Conservation (phyloP, 768 basidiomycete genomes). For the Cubamyces lactineus region DNA sequence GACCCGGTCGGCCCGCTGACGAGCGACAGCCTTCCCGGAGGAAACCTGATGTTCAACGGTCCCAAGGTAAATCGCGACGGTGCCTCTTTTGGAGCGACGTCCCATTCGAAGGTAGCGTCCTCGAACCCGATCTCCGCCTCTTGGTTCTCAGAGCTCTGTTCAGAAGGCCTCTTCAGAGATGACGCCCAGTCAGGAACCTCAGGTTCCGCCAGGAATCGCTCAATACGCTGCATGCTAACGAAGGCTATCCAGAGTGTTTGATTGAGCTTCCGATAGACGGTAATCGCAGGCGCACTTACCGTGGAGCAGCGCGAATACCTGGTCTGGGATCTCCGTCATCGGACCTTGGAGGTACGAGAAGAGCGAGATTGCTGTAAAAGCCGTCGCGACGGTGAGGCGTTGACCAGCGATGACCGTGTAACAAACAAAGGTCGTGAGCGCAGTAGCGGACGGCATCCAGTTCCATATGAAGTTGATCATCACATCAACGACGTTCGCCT, state of each 20-base stretch:
- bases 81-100: conserved; percentile 37
- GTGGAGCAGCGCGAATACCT: conserved; percentile 65
- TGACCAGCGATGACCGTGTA: conserved; percentile 69
- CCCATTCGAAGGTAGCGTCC: conserved; percentile 62
- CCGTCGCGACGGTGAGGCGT: conserved; percentile 74
- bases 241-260: conserved; percentile 46
- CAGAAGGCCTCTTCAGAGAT: conserved; percentile 48
- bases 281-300: conserved; percentile 41
- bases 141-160: background rate
- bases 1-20: conserved; percentile 70
- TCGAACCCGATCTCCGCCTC: conserved; percentile 52
- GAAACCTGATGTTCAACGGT: conserved; percentile 60
- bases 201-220: conserved; percentile 68
- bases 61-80: conserved; percentile 55
- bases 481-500: conserved; percentile 61
- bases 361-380: conserved; percentile 79
- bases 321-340: conserved; percentile 64
- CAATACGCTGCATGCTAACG: conserved; percentile 82
- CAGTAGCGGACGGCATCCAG: conserved; percentile 74
- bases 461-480: conserved; percentile 73
- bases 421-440: conserved; percentile 62
- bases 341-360: conserved; percentile 73
- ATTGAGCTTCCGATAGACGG: conserved; percentile 12
- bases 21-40: conserved; percentile 57
- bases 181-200: conserved; percentile 84